phyloP scores from a whole-genome alignment of 148 eudicot species.

The Dianthus caryophyllus region DNA sequence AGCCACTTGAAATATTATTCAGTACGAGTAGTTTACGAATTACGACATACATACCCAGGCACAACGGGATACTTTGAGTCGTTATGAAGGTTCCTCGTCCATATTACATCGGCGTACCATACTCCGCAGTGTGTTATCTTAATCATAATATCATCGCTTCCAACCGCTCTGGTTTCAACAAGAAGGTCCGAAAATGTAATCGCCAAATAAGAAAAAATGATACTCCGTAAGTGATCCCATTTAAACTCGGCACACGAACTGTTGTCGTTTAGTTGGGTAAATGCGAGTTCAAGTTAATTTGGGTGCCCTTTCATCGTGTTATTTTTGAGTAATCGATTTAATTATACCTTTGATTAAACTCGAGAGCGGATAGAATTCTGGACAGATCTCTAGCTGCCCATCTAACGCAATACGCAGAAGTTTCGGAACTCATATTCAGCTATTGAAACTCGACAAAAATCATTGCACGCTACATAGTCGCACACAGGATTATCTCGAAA shows the following conservation, averaged over 20 bases:
- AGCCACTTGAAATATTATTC: neutral
- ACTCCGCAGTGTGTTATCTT: slow-evolving; percentile 80
- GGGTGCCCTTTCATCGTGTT: no score
- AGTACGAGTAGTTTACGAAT: no score
- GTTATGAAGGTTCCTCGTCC: slow-evolving; percentile 54
- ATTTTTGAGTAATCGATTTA: neutral
- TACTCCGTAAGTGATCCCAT: neutral
- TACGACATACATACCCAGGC: slow-evolving; percentile 60
- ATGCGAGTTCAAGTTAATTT: no score
- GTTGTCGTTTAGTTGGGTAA: no score
- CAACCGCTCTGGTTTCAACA: slow-evolving; percentile 44
- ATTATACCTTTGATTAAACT: slow-evolving; percentile 61
- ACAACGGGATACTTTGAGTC: slow-evolving; percentile 74
- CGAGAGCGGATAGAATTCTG: slow-evolving; percentile 68
- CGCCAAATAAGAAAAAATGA: neutral
- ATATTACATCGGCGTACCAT: slow-evolving; percentile 79
- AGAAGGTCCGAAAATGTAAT: slow-evolving; percentile 5
- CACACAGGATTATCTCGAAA: no score
- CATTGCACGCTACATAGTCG: no score
- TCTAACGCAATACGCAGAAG: slow-evolving; percentile 52
- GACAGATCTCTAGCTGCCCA: slow-evolving; percentile 84
- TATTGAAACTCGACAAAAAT: no score
- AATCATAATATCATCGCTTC: slow-evolving; percentile 60
- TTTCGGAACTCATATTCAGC: slow-evolving; percentile 30
- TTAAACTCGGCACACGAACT: no score